Base-by-base conservation (phyloP, 2,329 filamentous ascomycete species). In the Xylaria arbuscula region DNA sequence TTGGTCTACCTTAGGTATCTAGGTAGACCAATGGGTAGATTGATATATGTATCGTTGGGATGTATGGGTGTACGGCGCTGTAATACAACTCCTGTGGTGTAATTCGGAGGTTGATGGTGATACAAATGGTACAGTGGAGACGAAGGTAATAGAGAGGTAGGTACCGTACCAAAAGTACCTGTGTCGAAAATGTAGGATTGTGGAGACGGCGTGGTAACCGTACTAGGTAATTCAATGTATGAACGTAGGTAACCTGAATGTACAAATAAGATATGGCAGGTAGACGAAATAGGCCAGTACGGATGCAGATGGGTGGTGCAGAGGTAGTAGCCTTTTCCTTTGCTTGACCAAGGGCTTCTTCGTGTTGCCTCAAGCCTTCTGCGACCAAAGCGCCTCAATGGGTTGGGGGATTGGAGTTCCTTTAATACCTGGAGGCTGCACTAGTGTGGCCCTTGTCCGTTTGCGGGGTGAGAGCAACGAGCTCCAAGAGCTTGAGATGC, bases 381-480 rank as follows among this genome's bases (percentile, higher is more conserved):
- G 60, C 71, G 69, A 72, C 64, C 62, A 66, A 66, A n/a, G 69
- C 69, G 74, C 70, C 70, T 40, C 70, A 69, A 62, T 73, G 64
- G 72, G 71, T 74, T 74, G 75, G 78, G 78, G 76, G 74, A 76
- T 73, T 72, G 72, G 68, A 71, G 55, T 67, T 71, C 77, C 73
- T 80, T 80, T 79, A 79, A 78, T 80, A 80, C 77, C 76, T 79
- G 70, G 68, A 73, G 64, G 74, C 53, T 63, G 72, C 72, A 61
- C 67, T 61, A 57, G 67, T 66, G 50, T 59, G n/a, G 68, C 70
- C 65, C 75, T 73, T 74, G 70, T 71, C 74, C 72, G 72, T 76
- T 74, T 76, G 73, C 74, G 75, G 75, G 74, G 74, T 72, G 74
- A 58, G 10, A 9, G 13, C 28, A 17, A 42, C 28, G 58, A 68